Percentiles rank a stretch among this genome's conserved stretches.
Evolutionary conservation across 495 filamentous ascomycete genomes (phyloP).

Genomic region (Aspergillus olivimuriae): DNA sequence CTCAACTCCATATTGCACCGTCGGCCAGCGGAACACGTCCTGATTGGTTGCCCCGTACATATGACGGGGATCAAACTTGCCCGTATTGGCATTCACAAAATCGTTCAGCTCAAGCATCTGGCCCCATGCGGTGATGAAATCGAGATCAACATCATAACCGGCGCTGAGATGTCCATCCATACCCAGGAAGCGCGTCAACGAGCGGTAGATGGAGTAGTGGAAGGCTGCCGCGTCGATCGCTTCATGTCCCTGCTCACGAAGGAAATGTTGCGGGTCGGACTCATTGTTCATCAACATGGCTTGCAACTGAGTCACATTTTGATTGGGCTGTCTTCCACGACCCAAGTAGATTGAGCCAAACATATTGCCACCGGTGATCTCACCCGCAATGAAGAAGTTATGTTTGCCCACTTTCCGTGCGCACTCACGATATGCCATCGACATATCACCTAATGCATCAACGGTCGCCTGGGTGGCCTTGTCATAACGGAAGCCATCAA

Average conservation of each 20-base stretch:
- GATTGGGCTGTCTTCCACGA: conserved; percentile 51
- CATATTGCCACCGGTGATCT: conserved; percentile 57
- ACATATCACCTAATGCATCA: conserved; percentile 54
- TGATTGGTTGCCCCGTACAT: conserved; percentile 68
- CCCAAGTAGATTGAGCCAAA: conserved; percentile 62
- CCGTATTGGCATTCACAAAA: conserved; percentile 56
- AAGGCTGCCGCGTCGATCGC: conserved; percentile 63
- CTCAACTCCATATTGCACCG: conserved; percentile 54
- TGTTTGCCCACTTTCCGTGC: conserved; percentile 48
- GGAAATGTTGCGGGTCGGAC: conserved; percentile 39
- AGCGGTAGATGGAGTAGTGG: conserved; percentile 64
- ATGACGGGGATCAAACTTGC: conserved; percentile 62
- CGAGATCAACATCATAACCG: conserved; percentile 50
- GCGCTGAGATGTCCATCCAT: conserved; percentile 56
- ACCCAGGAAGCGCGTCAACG: conserved; percentile 59
- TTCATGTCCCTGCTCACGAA: conserved; percentile 48
- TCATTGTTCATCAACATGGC: conserved; percentile 40
- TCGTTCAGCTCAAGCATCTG: conserved; percentile 56
- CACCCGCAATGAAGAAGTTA: conserved; percentile 59
- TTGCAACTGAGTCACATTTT: conserved; percentile 33
- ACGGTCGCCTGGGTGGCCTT: conserved; percentile 61
- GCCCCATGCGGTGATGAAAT: conserved; percentile 56
- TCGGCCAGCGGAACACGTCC: conserved; percentile 70
- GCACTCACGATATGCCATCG: conserved; percentile 46
- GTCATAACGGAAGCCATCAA: conserved; percentile 66